Conservation (phyloP, 1,284 basidiomycete genomes). For the Earliella scabrosa region DNA sequence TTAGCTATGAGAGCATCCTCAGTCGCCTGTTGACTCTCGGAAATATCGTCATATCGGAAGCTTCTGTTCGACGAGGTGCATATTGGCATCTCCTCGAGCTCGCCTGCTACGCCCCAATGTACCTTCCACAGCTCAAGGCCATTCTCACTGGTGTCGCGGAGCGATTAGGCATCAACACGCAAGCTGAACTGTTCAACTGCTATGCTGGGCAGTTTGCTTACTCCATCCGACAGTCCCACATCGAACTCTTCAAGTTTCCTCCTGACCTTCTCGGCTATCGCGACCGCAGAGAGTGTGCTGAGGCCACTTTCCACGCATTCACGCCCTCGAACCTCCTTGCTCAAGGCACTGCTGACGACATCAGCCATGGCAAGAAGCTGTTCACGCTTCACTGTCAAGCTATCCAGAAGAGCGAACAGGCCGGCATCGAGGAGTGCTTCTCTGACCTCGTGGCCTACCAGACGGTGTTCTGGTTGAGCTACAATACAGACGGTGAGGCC, state of each 20-base stretch:
- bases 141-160: slow-evolving; percentile 67
- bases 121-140: slow-evolving; percentile 65
- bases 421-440: slow-evolving; percentile 70
- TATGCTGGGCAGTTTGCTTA: slow-evolving; percentile 82
- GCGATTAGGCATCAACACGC: slow-evolving; percentile 69
- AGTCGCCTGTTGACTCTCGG: slow-evolving; percentile 80
- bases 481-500: slow-evolving; percentile 9
- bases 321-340: slow-evolving; percentile 62
- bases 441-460: slow-evolving; percentile 73
- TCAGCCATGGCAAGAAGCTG: slow-evolving; percentile 46
- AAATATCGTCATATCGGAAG: slow-evolving; percentile 85
- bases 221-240: slow-evolving; percentile 54
- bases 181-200: slow-evolving; percentile 75
- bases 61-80: slow-evolving; percentile 80
- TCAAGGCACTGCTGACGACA: slow-evolving; percentile 31
- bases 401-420: slow-evolving; percentile 50
- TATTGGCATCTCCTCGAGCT: slow-evolving; percentile 89
- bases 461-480: slow-evolving; percentile 52
- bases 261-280: slow-evolving; percentile 74
- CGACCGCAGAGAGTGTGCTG: slow-evolving; percentile 61
- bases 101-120: slow-evolving; percentile 50
- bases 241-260: slow-evolving; percentile 70
- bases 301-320: slow-evolving; percentile 64
- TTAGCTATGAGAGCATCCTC: slow-evolving; percentile 77
- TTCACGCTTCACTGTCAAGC: slow-evolving; percentile 70